A percentile compares a stretch with the other conserved stretches of the same genome.
phyloP scores from a whole-genome alignment of 805 yeast species.

The Yarrowia osloensis region DNA sequence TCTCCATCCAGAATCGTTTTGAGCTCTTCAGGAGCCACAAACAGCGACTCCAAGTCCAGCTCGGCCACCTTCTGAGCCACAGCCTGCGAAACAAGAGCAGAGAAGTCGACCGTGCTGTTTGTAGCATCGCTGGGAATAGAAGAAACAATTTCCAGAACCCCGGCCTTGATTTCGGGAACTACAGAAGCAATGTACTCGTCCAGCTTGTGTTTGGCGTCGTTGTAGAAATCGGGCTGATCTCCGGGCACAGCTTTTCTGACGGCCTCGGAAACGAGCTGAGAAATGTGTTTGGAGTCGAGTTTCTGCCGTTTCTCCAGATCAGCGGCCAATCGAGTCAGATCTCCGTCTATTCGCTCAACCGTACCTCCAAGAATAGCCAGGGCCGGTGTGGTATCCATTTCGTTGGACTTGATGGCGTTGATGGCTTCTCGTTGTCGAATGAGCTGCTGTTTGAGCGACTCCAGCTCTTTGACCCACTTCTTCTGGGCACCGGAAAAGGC shows the following conservation, averaged over 20 bases:
- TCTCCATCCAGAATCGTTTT: not conserved
- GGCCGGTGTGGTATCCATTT: conserved; percentile 5
- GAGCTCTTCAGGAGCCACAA: not conserved
- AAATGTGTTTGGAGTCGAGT: not conserved
- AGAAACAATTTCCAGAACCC: not conserved
- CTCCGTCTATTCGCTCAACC: conserved; percentile 20
- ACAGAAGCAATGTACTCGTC: not conserved
- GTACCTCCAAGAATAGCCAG: conserved; percentile 12
- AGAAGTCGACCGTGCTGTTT: conserved; percentile 5
- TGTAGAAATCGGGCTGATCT: not conserved
- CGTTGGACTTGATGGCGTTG: conserved; percentile 14
- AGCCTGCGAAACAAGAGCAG: not conserved
- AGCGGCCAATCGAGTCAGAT: not conserved
- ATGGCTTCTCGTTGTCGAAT: conserved; percentile 8
- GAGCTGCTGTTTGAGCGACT: conserved; percentile 18
- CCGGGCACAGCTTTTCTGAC: not conserved
- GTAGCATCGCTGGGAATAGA: not conserved
- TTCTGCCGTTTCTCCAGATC: conserved; percentile 4
- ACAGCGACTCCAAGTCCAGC: not conserved
- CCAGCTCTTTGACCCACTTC: not conserved
- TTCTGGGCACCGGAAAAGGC: not conserved
- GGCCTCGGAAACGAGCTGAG: not conserved
- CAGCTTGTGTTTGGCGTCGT: not conserved
- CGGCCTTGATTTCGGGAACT: conserved; percentile 8
- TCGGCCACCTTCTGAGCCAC: conserved; percentile 2